Conservation (phyloP, 176 grass and related monocot genomes). For the Carex parvula region DNA sequence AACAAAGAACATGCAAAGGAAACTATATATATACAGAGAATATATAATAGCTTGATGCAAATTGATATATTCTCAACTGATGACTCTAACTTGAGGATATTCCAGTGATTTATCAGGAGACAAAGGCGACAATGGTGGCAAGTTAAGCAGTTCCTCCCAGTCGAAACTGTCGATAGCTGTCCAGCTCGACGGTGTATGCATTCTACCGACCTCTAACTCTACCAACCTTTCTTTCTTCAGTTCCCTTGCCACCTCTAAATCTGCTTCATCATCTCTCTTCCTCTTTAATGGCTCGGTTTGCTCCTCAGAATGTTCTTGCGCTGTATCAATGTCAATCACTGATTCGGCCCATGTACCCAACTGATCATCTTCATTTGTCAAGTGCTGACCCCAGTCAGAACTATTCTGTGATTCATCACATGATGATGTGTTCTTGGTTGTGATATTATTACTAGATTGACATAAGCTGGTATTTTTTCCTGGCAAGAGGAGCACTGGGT, state of each 20-base stretch:
- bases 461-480: not conserved
- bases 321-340: not conserved
- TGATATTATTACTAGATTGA: not conserved
- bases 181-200: conserved; percentile 33
- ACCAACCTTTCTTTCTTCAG: not conserved
- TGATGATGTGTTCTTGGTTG: not conserved
- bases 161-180: conserved; percentile 10
- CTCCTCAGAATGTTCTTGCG: not conserved
- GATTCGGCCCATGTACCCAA: not conserved
- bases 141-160: conserved; percentile 38
- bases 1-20: not conserved
- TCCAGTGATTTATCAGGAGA: conserved; percentile 35
- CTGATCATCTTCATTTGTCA: not conserved
- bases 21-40: not conserved
- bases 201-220: not conserved
- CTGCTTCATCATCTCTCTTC: not conserved
- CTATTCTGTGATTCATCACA: conserved; percentile 1
- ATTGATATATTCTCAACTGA: conserved; percentile 7
- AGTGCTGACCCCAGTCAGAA: not conserved
- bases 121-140: conserved; percentile 44
- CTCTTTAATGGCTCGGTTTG: not conserved
- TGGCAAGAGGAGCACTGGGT: not conserved
- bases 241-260: not conserved
- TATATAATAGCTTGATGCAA: conserved; percentile 27
- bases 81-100: conserved; percentile 22